Percentiles rank a stretch among this genome's conserved stretches.
These are phyloP conservation scores for Globisporangium canariense DNA, from an alignment of 352 stramenopile species.

Conservation along the genomic window DNA sequence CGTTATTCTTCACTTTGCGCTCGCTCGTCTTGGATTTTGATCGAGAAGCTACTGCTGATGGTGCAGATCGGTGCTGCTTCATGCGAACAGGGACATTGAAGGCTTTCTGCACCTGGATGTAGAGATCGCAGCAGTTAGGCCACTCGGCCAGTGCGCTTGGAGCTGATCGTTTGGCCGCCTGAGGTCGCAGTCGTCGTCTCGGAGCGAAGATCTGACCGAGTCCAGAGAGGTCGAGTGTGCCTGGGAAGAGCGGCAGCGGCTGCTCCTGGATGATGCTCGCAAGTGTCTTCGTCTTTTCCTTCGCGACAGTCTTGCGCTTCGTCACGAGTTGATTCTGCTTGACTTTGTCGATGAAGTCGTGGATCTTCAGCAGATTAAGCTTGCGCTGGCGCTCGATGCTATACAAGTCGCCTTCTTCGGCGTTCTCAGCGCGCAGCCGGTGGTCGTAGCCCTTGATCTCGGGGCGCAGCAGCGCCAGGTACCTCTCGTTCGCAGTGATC, in stretches of 20 bases:
- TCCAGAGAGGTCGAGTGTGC: slow-evolving; percentile 56
- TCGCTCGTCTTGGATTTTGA: background rate
- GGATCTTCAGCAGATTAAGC: slow-evolving; percentile 45
- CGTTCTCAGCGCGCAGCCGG: slow-evolving; percentile 39
- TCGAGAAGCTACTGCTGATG: slow-evolving; percentile 6
- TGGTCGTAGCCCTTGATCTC: slow-evolving; percentile 61
- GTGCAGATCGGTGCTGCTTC: slow-evolving; percentile 15
- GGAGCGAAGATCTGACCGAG: slow-evolving; percentile 55
- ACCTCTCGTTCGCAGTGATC: slow-evolving; percentile 50
- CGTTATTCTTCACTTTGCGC: background rate
- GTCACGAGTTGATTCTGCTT: slow-evolving; percentile 26
- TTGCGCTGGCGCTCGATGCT: slow-evolving; percentile 50
- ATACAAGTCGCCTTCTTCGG: slow-evolving; percentile 24
- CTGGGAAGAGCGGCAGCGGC: slow-evolving; percentile 71
- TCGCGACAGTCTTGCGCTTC: slow-evolving; percentile 10
- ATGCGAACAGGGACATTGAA: slow-evolving; percentile 70
- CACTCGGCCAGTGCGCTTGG: slow-evolving; percentile 40
- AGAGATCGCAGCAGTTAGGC: slow-evolving; percentile 65
- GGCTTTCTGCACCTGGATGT: slow-evolving; percentile 81
- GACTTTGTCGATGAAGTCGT: slow-evolving; percentile 65
- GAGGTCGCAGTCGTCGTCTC: slow-evolving; percentile 46
- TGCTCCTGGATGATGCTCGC: slow-evolving; percentile 84
- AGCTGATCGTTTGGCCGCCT: slow-evolving; percentile 21
- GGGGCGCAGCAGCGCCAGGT: slow-evolving; percentile 58
- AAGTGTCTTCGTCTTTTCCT: slow-evolving; percentile 30